Evolutionary conservation across 148 eudicot genomes (phyloP), one percentile per base, ranked within the genome.

Genomic region (Nepenthes gracilis): DNA sequence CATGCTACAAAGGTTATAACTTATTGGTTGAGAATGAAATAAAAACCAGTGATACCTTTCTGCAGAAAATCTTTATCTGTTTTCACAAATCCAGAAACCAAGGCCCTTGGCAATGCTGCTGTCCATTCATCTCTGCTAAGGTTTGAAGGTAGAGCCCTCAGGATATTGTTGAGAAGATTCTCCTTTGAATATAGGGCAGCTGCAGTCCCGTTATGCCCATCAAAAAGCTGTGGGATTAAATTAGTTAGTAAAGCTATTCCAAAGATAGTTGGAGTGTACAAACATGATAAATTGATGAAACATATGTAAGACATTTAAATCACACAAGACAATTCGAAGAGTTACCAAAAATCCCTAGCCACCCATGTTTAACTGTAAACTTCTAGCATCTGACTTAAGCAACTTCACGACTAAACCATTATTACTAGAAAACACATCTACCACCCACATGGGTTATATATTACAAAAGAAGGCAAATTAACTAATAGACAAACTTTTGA

Each of bases 41-140:
- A 43, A 2, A 45, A 40, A 52, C 33, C 3, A 58, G 6, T 13
- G 14, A 49, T 81, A 88, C 96, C 95, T 81, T 67, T 83, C 60
- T 72, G 82, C 62, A 84, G 83, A 57, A 93, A 93, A 67, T 93
- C 95, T 73, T 93, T 93, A 60, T 93, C 99, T 0, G 96, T 86
- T 78, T 93, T 93, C 35, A 93, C 99, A 68, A 93, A 93, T 43
- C 95, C 99, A 2, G 99, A 85, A 35, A 93, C 99, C 81, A 93
- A 67, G 55, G 99, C 96, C 75, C 99, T 81, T 9, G 99, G 96
- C 60, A 92, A 64, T 14, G 94, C 91, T 14, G 84, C 73, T 36
- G 84, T 63, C 96, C 98, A 92, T 50, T 92, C 98, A 37, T 92
- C 94, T 74, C 91, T 70, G 62, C 75, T 86, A 67, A 92, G 96